These are phyloP conservation scores for Urochloa ruziziensis DNA, from an alignment of 176 grass and related monocot genomes.

Conservation along the genomic window DNA sequence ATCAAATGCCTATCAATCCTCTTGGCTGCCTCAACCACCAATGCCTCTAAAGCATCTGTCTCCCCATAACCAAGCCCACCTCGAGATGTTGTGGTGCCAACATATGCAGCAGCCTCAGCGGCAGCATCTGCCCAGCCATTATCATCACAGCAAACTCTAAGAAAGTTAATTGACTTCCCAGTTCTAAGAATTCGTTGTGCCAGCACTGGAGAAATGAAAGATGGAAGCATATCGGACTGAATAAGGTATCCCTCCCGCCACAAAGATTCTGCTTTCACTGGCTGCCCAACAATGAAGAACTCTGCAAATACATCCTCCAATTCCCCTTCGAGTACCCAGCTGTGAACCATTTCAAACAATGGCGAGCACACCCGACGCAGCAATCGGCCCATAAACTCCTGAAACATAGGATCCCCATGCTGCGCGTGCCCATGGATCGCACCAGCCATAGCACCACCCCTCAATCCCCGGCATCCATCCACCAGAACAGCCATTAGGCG, in stretches of 20 bases:
- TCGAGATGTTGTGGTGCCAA: conserved; percentile 74
- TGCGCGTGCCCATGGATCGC: conserved; percentile 77
- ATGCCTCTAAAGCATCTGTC: conserved; percentile 79
- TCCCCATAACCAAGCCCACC: conserved; percentile 91
- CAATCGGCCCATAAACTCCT: conserved; percentile 86
- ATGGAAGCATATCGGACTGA: conserved; percentile 74
- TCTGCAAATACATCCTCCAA: conserved; percentile 82
- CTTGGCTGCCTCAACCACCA: conserved; percentile 86
- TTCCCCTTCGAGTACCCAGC: conserved; percentile 88
- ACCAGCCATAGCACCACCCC: conserved; percentile 80
- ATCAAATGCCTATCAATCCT: conserved; percentile 81
- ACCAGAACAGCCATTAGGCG: conserved; percentile 89
- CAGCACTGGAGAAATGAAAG: conserved; percentile 85
- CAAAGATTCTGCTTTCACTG: conserved; percentile 82
- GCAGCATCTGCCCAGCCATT: conserved; percentile 79
- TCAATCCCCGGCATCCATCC: conserved; percentile 61
- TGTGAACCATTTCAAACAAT: conserved; percentile 89
- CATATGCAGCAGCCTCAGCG: conserved; percentile 65
- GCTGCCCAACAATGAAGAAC: conserved; percentile 81
- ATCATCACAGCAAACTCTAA: conserved; percentile 90
- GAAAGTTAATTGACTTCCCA: conserved; percentile 90
- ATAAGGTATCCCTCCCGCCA: conserved; percentile 89
- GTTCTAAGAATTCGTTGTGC: conserved; percentile 83
- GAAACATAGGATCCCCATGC: conserved; percentile 82
- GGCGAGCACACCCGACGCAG: conserved; percentile 80